Base-by-base conservation (phyloP, 1,284 basidiomycete species). In the Cystobasidium pallidum region DNA sequence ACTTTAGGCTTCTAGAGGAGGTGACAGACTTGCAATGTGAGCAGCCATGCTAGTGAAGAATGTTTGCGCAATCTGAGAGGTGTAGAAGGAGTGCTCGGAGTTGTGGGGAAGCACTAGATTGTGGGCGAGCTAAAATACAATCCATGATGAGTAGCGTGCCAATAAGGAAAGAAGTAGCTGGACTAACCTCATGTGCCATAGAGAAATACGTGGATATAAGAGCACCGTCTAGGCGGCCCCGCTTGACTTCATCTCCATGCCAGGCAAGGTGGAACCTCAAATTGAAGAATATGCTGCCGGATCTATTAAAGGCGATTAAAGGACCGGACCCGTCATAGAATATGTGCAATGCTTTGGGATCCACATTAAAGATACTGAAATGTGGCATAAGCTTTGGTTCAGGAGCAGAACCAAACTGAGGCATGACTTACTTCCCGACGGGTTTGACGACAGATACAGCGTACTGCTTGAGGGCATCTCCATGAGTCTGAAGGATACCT, bases 301-400 rank as follows among this genome's bases (percentile, higher is more conserved):
- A 88, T 34, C 92, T 85, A 80, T 98, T 99, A 84, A 98, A 98
- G 0, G 94, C 95, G 73, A 98, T 96, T 21, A 90, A 83, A 0
- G 88, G 89, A 0, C 94, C 94, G 6, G 84, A 82, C 11, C 85
- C 79, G 78, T 99, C 94, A 81, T 88, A 90, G 80, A 97, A 98
- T 2, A 99, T 86, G 77, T 94, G 91, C 75, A 98, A 78, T 68
- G 89, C 89, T 0, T 86, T 83, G 19, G 87, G 83, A 66, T 81
- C 80, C 15, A 83, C 66, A 21, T 79, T 78, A 70, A 82, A 83
- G 7, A 83, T 72, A 13, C 74, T 74, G 41, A n/a, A 45, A 17
- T 11, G 19, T 11, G 3, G 7, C n/a, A 19, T 45, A 8, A 45
- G 43, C 15, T 45, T n/a, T 13, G 36, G 7, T 19, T 41, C 39